phyloP scores from a whole-genome alignment of 208 protist species.

The Zelonia costaricensis region DNA sequence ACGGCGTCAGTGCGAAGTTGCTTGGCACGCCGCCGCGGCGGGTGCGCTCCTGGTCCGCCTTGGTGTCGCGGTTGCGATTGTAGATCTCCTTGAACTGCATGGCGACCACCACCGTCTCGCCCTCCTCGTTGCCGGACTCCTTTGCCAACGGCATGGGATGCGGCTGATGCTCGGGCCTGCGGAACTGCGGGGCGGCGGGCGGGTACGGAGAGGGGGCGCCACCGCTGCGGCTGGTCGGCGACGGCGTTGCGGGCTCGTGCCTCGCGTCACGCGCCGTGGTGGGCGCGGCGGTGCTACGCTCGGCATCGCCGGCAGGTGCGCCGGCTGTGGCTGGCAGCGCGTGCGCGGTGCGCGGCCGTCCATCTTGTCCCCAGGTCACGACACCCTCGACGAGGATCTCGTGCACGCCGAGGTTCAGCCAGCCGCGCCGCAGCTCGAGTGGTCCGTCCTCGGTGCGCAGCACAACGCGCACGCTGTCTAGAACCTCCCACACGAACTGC shows the following conservation, averaged over 20 bases:
- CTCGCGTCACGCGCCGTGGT: too few relatives aligned
- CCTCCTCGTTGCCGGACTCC: background rate
- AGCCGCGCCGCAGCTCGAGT: conserved; percentile 60
- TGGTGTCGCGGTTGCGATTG: conserved; percentile 22
- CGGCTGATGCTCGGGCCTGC: background rate
- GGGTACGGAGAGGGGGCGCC: too few relatives aligned
- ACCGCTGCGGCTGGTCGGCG: too few relatives aligned
- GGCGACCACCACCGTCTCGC: conserved; percentile 9
- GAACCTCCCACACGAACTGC: conserved; percentile 12
- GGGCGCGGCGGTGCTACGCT: too few relatives aligned
- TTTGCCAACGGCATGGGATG: too few relatives aligned
- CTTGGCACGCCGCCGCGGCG: background rate
- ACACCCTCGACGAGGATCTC: conserved; percentile 60
- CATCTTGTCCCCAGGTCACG: conserved; percentile 21
- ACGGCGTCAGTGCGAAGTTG: conserved; percentile 38
- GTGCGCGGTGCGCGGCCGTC: background rate
- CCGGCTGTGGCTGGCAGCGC: too few relatives aligned
- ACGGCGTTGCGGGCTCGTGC: too few relatives aligned
- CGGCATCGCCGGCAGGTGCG: too few relatives aligned
- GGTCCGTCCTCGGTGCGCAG: conserved; percentile 18
- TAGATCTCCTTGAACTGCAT: conserved; percentile 10
- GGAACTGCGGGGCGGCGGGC: background rate
- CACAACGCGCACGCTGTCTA: conserved; percentile 22
- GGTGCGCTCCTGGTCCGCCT: background rate
- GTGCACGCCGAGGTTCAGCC: conserved; percentile 41